Evolutionary conservation across 2,329 filamentous ascomycete genomes (phyloP), one percentile per base, ranked within the genome.

Genomic region (Sarocladium brachiariae): DNA sequence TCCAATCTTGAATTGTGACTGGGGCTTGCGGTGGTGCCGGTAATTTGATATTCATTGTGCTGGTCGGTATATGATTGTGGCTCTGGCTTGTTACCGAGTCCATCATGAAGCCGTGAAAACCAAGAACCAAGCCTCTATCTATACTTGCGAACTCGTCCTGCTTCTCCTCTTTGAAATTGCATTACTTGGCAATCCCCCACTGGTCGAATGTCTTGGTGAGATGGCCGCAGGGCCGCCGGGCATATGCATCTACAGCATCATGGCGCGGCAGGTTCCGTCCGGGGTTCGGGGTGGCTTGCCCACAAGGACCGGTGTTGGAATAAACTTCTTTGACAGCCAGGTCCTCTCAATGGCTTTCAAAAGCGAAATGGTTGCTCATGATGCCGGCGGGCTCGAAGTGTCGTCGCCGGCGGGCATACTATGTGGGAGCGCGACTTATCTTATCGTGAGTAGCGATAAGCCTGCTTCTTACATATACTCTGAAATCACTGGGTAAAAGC

Each of bases 1-100:
- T 19, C 43, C 43, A 47, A 16, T 47, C 43, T 23, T 47, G 43
- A 16, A 47, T 47, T 9, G 43, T 47, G n/a, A 47, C 43, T n/a
- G 39, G 39, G n/a, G 39, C 11, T 10, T 45, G 14, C 25, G 43
- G 43, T 11, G 11, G 4, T 33, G 43, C 5, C 33, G 43, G 16
- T 14, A 33, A 13, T 23, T 47, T 47, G 27, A 47, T 47, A 25
- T 47, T 47, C 43, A 47, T 47, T 33, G 7, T 47, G 43, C 21
- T 16, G 27, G 18, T 16, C 19, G 24, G 4, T 5, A 13, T 21
- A 4, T 3, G 21, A 27, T 45, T 30, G 13, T 31, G 16, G 10
- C 16, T n/a, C 33, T 23, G 25, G 25, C 11, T 19, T 16, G 23
- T 19, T 4, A n/a, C 24, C 18, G 8, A 27, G 23, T 13, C 39